These are phyloP conservation scores for Talaromyces ruber DNA, from an alignment of 495 filamentous ascomycete species.

Conservation along the genomic window DNA sequence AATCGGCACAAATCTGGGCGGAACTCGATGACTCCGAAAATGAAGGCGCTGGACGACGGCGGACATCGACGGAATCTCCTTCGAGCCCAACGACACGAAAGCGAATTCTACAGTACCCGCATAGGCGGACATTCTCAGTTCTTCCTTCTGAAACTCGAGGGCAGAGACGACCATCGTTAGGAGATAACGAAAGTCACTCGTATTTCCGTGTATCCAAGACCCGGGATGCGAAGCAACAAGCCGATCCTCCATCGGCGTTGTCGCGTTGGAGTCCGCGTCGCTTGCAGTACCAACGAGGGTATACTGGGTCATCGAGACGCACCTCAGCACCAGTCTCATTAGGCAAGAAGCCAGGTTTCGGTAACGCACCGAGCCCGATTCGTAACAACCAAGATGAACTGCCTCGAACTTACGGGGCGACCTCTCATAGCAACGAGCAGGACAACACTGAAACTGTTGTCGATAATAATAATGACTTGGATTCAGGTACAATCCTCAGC, in stretches of 20 bases:
- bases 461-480: background rate
- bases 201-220: background rate
- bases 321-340: background rate
- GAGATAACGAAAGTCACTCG: background rate
- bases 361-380: background rate
- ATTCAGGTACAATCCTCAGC: background rate
- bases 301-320: background rate
- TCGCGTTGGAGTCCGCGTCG: background rate
- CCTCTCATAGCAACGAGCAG: background rate
- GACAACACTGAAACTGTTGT: background rate
- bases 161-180: background rate
- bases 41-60: slow-evolving; percentile 11
- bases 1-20: slow-evolving; percentile 41
- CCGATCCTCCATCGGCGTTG: background rate
- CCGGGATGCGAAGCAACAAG: background rate
- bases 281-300: background rate
- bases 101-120: background rate
- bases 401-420: slow-evolving; percentile 1
- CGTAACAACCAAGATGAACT: background rate
- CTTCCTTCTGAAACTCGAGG: background rate
- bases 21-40: slow-evolving; percentile 41
- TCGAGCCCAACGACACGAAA: background rate
- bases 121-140: slow-evolving; percentile 1
- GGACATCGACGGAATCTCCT: background rate
- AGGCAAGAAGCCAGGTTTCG: background rate